These are phyloP conservation scores for Pseudogymnoascus destructans DNA, from an alignment of 2,329 filamentous ascomycete species.

Conservation along the genomic window DNA sequence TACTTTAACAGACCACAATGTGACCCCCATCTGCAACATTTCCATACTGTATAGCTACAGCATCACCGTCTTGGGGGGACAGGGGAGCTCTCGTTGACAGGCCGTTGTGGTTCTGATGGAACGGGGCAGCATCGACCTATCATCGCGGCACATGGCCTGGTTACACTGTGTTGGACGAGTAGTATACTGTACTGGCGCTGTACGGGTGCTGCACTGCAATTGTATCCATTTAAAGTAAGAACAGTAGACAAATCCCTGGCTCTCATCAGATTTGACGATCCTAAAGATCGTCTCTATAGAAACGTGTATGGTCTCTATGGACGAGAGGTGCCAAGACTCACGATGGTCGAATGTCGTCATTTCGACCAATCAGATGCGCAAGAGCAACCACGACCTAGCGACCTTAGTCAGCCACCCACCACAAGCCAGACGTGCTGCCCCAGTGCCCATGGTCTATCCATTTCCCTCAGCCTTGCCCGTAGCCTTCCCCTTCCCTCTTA, in stretches of 20 bases:
- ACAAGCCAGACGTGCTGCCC: not conserved
- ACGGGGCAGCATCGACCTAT: slow-evolving; percentile 3
- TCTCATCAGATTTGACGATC: not conserved
- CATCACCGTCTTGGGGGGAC: not conserved
- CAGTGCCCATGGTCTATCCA: not conserved
- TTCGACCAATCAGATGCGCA: not conserved
- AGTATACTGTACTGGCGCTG: not conserved
- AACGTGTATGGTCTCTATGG: slow-evolving; percentile 6
- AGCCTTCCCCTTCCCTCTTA: not conserved
- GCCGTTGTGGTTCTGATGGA: not conserved
- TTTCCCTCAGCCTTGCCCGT: not conserved
- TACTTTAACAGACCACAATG: not conserved
- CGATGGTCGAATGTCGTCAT: not conserved
- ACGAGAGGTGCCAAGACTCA: not conserved
- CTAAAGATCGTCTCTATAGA: not conserved
- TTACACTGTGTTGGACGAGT: not conserved
- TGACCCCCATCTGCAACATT: not conserved
- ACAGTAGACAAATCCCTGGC: slow-evolving; percentile 4
- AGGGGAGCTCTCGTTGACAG: slow-evolving; percentile 5
- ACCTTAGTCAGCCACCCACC: not conserved
- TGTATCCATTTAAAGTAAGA: not conserved
- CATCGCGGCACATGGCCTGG: slow-evolving; percentile 3
- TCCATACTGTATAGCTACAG: not conserved
- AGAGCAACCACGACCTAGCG: not conserved
- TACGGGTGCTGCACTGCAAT: not conserved